Conservation (phyloP, 2,329 filamentous ascomycete species). For the Neopestalotiopsis rosae region DNA sequence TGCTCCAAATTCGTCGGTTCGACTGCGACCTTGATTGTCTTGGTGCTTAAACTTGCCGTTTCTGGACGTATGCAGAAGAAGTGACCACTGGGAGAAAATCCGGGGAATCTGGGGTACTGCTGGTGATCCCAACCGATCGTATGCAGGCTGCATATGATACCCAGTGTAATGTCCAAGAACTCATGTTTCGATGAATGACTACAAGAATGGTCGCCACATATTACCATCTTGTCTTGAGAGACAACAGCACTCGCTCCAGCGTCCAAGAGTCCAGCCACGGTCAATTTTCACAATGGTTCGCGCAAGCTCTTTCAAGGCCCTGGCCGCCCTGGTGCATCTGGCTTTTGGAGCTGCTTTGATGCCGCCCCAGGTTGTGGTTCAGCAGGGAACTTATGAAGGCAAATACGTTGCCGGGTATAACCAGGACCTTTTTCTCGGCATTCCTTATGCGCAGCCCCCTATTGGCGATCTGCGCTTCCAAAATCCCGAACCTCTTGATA, state of each 20-base stretch:
- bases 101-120: neutral
- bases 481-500: conserved; percentile 42
- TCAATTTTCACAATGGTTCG: neutral
- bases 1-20: neutral
- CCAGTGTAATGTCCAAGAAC: neutral
- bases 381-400: neutral
- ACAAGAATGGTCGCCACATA: neutral
- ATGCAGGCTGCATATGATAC: neutral
- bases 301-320: neutral
- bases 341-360: neutral
- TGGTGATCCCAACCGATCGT: neutral
- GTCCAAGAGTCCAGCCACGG: neutral
- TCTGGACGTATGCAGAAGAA: neutral
- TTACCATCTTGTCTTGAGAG: neutral
- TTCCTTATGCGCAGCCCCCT: conserved; percentile 45
- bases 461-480: conserved; percentile 41
- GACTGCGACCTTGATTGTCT: neutral
- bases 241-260: neutral
- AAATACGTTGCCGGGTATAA: conserved; percentile 15
- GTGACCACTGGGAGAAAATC: neutral
- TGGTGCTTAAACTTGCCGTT: neutral
- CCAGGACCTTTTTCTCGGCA: conserved; percentile 47
- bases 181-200: neutral
- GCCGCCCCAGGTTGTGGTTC: neutral
- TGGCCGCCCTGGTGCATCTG: neutral